Percentiles rank a stretch among this genome's conserved stretches.
Conservation (phyloP, 306 rosid genomes). For the Cicer chorassanicum region DNA sequence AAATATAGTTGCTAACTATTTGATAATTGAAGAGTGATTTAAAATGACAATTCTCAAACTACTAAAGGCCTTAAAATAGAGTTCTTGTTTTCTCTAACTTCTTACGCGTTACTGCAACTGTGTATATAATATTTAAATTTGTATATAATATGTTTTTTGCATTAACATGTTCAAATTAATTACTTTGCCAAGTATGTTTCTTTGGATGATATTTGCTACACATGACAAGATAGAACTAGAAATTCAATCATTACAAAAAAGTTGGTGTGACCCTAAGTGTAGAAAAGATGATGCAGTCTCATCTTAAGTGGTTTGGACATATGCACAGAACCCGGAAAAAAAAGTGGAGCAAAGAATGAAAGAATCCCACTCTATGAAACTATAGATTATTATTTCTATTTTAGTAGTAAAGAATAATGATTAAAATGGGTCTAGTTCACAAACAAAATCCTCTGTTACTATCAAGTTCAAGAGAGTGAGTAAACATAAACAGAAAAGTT, state of each 20-base stretch:
- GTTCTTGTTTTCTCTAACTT: not conserved
- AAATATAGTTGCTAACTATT: not conserved
- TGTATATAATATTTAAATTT: too few relatives aligned
- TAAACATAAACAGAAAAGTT: constrained; percentile 9
- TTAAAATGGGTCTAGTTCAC: constrained; percentile 6
- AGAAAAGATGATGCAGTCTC: not conserved
- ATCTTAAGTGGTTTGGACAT: not conserved
- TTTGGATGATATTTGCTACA: not conserved
- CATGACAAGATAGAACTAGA: not conserved
- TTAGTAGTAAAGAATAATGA: not conserved
- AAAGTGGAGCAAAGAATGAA: too few relatives aligned
- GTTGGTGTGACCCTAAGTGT: not conserved
- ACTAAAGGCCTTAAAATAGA: not conserved
- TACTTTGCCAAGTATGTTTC: not conserved
- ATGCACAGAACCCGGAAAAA: too few relatives aligned
- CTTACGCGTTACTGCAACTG: not conserved
- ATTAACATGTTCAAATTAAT: too few relatives aligned
- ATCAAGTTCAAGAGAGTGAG: not conserved
- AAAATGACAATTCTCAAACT: too few relatives aligned
- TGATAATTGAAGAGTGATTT: too few relatives aligned
- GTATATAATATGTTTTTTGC: too few relatives aligned
- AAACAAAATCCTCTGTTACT: constrained; percentile 5
- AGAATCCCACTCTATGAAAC: not conserved
- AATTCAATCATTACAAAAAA: too few relatives aligned
- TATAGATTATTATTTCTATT: not conserved